Conservation (phyloP, 805 yeast genomes). For the Ogataea angusta region DNA sequence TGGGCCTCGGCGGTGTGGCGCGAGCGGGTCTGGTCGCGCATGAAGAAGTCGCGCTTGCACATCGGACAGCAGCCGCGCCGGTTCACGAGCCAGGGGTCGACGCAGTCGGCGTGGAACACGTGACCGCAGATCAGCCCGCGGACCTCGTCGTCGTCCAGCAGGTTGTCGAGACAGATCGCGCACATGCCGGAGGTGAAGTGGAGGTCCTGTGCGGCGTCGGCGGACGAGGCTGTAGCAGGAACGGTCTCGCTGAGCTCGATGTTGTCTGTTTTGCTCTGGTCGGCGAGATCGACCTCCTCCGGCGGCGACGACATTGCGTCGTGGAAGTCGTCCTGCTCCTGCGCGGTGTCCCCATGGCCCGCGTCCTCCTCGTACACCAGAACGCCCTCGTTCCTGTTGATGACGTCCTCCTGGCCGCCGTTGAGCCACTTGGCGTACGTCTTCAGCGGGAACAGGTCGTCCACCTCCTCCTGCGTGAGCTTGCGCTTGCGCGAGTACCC, state of each 20-base stretch:
- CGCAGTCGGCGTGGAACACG: slow-evolving; percentile 74
- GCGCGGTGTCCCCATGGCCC: slow-evolving; percentile 10
- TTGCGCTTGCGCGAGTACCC: slow-evolving; percentile 45
- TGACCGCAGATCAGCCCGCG: slow-evolving; percentile 80
- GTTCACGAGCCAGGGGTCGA: slow-evolving; percentile 77
- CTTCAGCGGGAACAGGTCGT: slow-evolving; percentile 54
- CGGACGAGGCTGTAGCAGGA: slow-evolving; percentile 9
- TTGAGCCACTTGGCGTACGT: slow-evolving; percentile 58
- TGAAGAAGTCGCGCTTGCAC: slow-evolving; percentile 69
- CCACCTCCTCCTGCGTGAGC: slow-evolving; percentile 55
- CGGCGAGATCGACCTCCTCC: slow-evolving; percentile 16
- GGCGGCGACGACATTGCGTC: not conserved
- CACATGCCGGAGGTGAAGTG: slow-evolving; percentile 69
- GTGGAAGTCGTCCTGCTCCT: not conserved
- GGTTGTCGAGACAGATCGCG: slow-evolving; percentile 71
- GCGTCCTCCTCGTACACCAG: slow-evolving; percentile 37
- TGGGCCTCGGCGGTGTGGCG: slow-evolving; percentile 2
- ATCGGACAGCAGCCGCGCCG: slow-evolving; percentile 81
- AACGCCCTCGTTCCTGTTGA: slow-evolving; percentile 38
- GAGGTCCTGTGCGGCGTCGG: slow-evolving; percentile 19
- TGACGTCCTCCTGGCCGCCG: slow-evolving; percentile 56
- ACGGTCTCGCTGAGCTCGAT: slow-evolving; percentile 11
- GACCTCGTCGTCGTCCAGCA: slow-evolving; percentile 60
- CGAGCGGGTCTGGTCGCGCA: slow-evolving; percentile 28
- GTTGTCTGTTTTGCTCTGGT: slow-evolving; percentile 5